Base-by-base conservation (phyloP, 306 rosid genomes). In the Acacia crassicarpa region DNA sequence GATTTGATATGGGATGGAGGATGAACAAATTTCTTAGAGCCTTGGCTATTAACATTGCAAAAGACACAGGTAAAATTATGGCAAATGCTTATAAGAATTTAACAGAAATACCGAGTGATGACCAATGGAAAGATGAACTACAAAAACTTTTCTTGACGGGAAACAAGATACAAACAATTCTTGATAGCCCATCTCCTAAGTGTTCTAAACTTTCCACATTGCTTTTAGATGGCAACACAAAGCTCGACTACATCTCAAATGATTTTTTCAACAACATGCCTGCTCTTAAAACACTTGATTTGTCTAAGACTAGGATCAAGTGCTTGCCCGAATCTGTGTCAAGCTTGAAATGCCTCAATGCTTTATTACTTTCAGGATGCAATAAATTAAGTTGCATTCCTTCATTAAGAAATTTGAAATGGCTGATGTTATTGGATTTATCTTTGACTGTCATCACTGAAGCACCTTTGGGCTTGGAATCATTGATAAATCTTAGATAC, bases 271-370 rank as follows among this genome's bases (percentile, higher is more conserved):
- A 27, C 27, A 27, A 27, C 1, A 27, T 27, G 27, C 27, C 27
- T 27, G 27, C 27, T 27, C 27, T 56, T 8, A 19, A 6, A 1
- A 12, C 6, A n/a, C 63, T 56, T 56, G 63, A 83, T 73, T 46
- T 83, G 17, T 84, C 84, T 2, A 0, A 23, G 0, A 84, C 80
- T 8, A 15, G 40, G 10, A 74, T 84, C 23, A n/a, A 41, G 75
- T 38, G 17, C 17, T 69, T 84, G 78, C 81, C 87, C 0, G 25
- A 23, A 4, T 79, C 87, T 5, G 22, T 84, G 4, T 79, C 70
- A 23, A 62, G 67, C 58, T 83, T 83, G 72, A 62, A 49, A 32
- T 78, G 41, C 11, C 79, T 83, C 3, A 6, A 48, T 9, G 72
- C 58, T 6, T 41, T 84, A 38, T 62, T 30, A 51, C 81, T 84